Evolutionary conservation across 1,284 basidiomycete genomes (phyloP).

Genomic region (Phlebopus sp.): DNA sequence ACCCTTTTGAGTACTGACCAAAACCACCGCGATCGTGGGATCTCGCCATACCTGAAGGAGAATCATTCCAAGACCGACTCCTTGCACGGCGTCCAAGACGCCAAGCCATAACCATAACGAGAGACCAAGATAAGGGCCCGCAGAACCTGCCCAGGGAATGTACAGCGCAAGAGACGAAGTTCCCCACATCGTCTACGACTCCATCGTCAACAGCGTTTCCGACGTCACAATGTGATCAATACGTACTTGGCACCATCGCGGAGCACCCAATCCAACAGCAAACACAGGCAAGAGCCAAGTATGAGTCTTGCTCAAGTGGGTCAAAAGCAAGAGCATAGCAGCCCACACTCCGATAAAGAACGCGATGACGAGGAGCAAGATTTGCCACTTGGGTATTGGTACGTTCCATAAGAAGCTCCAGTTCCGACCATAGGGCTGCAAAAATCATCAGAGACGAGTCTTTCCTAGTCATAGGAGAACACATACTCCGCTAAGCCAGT

Average conservation of each 20-base stretch:
- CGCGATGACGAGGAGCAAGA: constrained; percentile 70
- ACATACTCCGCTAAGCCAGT: constrained; percentile 85
- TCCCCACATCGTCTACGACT: constrained; percentile 74
- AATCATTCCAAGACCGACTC: constrained; percentile 92
- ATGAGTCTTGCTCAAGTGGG: constrained; percentile 86
- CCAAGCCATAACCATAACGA: constrained; percentile 92
- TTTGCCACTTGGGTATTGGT: constrained; percentile 80
- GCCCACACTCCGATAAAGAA: constrained; percentile 91
- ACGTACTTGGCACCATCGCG: constrained; percentile 85
- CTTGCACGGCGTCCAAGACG: constrained; percentile 88
- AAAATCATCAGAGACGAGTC: constrained; percentile 16
- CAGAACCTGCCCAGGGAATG: constrained; percentile 84
- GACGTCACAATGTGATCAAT: not conserved
- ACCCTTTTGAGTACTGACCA: constrained; percentile 4
- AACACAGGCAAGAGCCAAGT: constrained; percentile 93
- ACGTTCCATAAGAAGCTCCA: constrained; percentile 91
- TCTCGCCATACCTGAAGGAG: constrained; percentile 65
- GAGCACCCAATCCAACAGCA: constrained; percentile 88
- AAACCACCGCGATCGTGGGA: not conserved
- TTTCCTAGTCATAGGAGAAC: not conserved
- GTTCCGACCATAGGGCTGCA: constrained; percentile 83
- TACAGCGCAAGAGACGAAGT: constrained; percentile 86
- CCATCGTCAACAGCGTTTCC: constrained; percentile 12
- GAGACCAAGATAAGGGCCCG: constrained; percentile 83
- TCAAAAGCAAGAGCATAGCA: constrained; percentile 69